A percentile compares a stretch with the other conserved stretches of the same genome.
phyloP scores from a whole-genome alignment of 208 protist species.

The Phytomonas sp. region DNA sequence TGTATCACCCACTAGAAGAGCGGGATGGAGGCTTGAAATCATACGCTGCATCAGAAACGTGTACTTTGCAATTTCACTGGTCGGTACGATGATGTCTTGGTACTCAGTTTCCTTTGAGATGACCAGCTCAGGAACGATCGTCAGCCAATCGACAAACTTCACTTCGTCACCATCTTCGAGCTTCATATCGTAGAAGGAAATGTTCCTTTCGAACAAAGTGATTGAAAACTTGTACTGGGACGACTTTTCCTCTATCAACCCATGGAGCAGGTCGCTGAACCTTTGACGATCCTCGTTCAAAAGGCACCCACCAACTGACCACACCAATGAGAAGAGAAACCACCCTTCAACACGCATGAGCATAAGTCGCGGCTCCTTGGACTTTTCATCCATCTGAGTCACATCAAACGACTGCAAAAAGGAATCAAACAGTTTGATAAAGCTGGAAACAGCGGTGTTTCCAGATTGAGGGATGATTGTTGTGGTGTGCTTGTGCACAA shows the following conservation, averaged over 20 bases:
- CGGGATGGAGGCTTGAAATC: conserved; percentile 66
- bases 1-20: conserved; percentile 91
- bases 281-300: conserved; percentile 57
- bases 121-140: conserved; percentile 69
- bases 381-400: conserved; percentile 11
- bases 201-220: conserved; percentile 55
- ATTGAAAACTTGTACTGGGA: conserved; percentile 65
- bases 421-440: conserved; percentile 75
- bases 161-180: conserved; percentile 64
- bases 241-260: conserved; percentile 25
- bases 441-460: conserved; percentile 66
- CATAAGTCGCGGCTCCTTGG: conserved; percentile 35
- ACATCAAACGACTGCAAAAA: conserved; percentile 45
- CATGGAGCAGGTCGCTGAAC: conserved; percentile 81
- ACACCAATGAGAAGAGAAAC: conserved; percentile 91
- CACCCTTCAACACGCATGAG: conserved; percentile 80
- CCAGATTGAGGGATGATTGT: conserved; percentile 70
- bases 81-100: conserved; percentile 93
- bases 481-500: conserved; percentile 68
- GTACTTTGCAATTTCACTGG: conserved; percentile 90
- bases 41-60: conserved; percentile 84
- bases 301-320: conserved; percentile 90
- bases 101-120: conserved; percentile 84
- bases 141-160: conserved; percentile 73
- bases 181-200: conserved; percentile 80